A percentile compares a stretch with the other conserved stretches of the same genome.
Evolutionary conservation across 805 yeast genomes (phyloP).

Genomic region (Spathaspora sp.): DNA sequence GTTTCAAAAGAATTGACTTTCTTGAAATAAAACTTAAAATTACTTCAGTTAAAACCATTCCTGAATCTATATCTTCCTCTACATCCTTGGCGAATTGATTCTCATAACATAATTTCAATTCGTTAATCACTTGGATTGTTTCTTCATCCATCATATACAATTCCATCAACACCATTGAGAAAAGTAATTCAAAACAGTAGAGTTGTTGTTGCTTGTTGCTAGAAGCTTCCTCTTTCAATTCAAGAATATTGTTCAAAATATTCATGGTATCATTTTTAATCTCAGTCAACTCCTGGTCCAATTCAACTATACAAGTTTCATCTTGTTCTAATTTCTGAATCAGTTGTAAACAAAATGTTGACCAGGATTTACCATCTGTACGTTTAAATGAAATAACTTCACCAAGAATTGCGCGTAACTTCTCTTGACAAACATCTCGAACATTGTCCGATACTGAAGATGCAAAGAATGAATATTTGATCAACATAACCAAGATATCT

Average conservation of each 20-base stretch:
- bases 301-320: constrained; percentile 20
- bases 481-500: constrained; percentile 34
- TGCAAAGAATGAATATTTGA: constrained; percentile 40
- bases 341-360: constrained; percentile 47
- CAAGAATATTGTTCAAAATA: constrained; percentile 34
- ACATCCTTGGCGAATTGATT: constrained; percentile 28
- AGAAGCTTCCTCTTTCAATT: constrained; percentile 23
- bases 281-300: constrained; percentile 57
- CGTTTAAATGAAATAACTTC: constrained; percentile 47
- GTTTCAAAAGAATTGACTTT: constrained; percentile 33
- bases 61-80: constrained; percentile 29
- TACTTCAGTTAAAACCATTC: constrained; percentile 39
- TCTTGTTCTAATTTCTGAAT: constrained; percentile 23
- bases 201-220: constrained; percentile 39
- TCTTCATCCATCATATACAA: constrained; percentile 76
- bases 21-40: constrained; percentile 42
- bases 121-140: constrained; percentile 69
- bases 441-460: constrained; percentile 27
- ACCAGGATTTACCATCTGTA: constrained; percentile 54
- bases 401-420: constrained; percentile 65
- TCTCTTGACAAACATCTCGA: constrained; percentile 49
- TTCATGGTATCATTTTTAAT: constrained; percentile 48
- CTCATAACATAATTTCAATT: constrained; percentile 60
- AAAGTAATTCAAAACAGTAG: constrained; percentile 68
- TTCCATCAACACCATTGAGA: constrained; percentile 75